Conservation (phyloP, 345 rosid species). For the Clarkia xantiana region DNA sequence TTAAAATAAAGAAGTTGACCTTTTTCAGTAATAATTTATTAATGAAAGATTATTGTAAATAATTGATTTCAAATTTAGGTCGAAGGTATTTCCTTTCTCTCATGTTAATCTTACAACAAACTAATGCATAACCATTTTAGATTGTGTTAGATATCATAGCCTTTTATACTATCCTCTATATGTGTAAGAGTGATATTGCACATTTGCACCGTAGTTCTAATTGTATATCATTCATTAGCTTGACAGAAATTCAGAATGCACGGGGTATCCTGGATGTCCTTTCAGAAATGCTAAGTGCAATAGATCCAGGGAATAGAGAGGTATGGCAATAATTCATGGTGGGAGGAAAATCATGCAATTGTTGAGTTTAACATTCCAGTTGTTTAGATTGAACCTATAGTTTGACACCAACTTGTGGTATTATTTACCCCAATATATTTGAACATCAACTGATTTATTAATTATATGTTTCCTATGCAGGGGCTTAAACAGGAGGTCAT, state of each 20-base stretch:
- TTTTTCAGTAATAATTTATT: no score
- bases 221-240: conserved; percentile 34
- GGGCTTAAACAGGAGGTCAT: conserved; percentile 94
- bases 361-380: not conserved
- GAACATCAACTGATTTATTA: not conserved
- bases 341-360: not conserved
- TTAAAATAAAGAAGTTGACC: no score
- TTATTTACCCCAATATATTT: not conserved
- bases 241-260: conserved; percentile 97
- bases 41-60: no score
- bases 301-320: conserved; percentile 84
- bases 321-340: conserved; percentile 20
- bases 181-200: no score
- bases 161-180: no score
- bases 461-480: conserved; percentile 20
- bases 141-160: no score
- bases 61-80: no score
- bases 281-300: conserved; percentile 91
- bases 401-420: not conserved
- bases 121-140: no score
- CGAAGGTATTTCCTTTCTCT: no score
- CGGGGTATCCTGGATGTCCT: conserved; percentile 96
- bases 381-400: not conserved
- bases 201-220: not conserved
- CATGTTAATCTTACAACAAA: no score